Percentiles rank a stretch among this genome's conserved stretches.
Evolutionary conservation across 208 protist genomes (phyloP).

Genomic region (Acanthamoeba healyi): DNA sequence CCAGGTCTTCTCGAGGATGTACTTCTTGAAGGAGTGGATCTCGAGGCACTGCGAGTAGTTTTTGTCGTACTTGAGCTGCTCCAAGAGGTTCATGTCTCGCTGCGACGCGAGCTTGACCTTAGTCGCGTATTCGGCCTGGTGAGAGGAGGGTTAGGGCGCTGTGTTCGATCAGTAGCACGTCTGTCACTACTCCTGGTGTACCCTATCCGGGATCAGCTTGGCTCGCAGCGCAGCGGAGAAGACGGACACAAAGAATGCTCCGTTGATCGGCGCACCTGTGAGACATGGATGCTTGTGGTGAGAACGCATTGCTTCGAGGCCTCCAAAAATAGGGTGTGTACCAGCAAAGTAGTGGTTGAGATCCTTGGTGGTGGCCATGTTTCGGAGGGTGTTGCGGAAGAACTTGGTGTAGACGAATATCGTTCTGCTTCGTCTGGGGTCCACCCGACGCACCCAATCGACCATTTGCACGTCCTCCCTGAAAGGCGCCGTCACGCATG

Average conservation of each 20-base stretch:
- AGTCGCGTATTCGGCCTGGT: not conserved
- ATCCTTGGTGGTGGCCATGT: slow-evolving; percentile 71
- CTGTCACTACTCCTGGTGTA: slow-evolving; percentile 73
- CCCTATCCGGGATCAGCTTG: slow-evolving; percentile 13
- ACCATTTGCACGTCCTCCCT: slow-evolving; percentile 76
- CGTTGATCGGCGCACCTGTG: not conserved
- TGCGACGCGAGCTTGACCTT: slow-evolving; percentile 8
- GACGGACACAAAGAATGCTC: slow-evolving; percentile 81
- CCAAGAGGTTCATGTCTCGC: slow-evolving; percentile 73
- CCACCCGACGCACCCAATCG: slow-evolving; percentile 74
- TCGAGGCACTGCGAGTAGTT: slow-evolving; percentile 73
- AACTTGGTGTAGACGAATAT: slow-evolving; percentile 55
- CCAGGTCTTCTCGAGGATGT: slow-evolving; percentile 75
- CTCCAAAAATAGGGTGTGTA: too few relatives aligned
- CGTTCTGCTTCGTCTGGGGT: slow-evolving; percentile 79
- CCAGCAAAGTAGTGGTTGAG: slow-evolving; percentile 75
- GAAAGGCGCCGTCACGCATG: too few relatives aligned
- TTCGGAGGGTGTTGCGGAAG: slow-evolving; percentile 32
- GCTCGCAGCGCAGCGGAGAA: slow-evolving; percentile 39
- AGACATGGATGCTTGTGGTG: too few relatives aligned
- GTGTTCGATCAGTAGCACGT: slow-evolving; percentile 11
- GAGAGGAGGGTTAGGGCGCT: not conserved
- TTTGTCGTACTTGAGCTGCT: slow-evolving; percentile 84
- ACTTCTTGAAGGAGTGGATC: slow-evolving; percentile 61
- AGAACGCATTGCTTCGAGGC: too few relatives aligned